These are phyloP conservation scores for Xylaria cubensis DNA, from an alignment of 495 filamentous ascomycete genomes.

Conservation along the genomic window DNA sequence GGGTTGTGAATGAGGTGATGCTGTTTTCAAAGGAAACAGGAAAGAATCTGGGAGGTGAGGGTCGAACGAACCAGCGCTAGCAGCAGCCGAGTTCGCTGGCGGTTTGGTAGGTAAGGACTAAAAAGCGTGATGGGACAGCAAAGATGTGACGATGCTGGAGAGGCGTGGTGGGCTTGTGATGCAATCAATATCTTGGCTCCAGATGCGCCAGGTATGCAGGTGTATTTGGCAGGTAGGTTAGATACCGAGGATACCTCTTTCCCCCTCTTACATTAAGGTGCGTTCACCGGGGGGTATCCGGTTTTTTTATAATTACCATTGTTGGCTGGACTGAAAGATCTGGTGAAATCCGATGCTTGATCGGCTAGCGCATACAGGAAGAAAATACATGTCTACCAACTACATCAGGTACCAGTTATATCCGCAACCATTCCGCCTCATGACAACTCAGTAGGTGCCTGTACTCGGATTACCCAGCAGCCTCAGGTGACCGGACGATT, in stretches of 20 bases:
- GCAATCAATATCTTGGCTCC: constrained; percentile 20
- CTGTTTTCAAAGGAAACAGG: neutral
- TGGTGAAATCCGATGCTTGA: neutral
- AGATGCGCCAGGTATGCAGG: neutral
- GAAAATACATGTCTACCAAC: neutral
- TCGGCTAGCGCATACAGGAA: neutral
- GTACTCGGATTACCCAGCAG: neutral
- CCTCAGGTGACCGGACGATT: neutral
- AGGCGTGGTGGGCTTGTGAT: constrained; percentile 22
- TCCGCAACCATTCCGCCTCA: no score
- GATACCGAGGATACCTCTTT: neutral
- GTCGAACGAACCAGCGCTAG: neutral
- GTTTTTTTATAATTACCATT: neutral
- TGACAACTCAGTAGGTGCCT: neutral
- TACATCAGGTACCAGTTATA: no score
- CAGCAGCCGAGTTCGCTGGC: constrained; percentile 1
- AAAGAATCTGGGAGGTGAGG: neutral
- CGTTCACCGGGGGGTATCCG: neutral
- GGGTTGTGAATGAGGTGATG: neutral
- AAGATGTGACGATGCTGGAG: constrained; percentile 20
- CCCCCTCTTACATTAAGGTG: neutral
- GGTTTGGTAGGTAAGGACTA: neutral
- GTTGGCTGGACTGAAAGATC: neutral
- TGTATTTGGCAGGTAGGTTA: no score
- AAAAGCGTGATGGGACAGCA: neutral